These are phyloP conservation scores for Asterophora parasitica DNA, from an alignment of 768 basidiomycete genomes.

Conservation along the genomic window DNA sequence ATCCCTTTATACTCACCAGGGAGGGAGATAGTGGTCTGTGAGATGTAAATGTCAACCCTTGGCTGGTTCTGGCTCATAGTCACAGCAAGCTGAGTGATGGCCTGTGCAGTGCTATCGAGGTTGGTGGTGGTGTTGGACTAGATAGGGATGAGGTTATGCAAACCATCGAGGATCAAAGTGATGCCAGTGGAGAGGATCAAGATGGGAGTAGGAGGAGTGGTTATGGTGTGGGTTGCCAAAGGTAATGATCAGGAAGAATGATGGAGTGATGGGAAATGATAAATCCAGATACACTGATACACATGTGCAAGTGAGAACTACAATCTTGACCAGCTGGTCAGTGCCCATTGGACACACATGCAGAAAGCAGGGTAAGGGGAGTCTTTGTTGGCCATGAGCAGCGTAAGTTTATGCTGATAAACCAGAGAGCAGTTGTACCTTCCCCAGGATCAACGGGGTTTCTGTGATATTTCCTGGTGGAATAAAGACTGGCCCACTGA, in stretches of 20 bases:
- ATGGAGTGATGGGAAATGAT: neutral
- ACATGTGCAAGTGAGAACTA: conserved; percentile 1
- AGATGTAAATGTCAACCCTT: neutral
- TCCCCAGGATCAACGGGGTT: conserved; percentile 2
- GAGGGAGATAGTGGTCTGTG: neutral
- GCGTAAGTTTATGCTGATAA: neutral
- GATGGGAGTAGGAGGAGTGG: neutral
- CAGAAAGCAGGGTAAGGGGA: neutral
- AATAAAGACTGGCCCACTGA: conserved; percentile 4
- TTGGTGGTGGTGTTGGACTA: neutral
- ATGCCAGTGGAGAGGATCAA: neutral
- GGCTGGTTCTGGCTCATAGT: neutral
- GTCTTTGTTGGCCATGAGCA: neutral
- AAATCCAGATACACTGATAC: too few relatives aligned
- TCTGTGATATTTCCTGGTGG: conserved; percentile 1
- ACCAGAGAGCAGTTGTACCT: conserved; percentile 4
- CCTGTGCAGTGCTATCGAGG: neutral
- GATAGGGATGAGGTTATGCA: neutral
- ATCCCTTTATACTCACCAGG: neutral
- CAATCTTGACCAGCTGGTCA: neutral
- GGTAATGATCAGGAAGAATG: neutral
- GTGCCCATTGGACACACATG: neutral
- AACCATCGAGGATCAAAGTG: neutral
- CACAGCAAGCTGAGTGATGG: neutral
- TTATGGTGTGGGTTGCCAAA: neutral